Percentiles rank a stretch among this genome's conserved stretches.
These are phyloP conservation scores for Cladophialophora psammophila DNA, from an alignment of 2,329 filamentous ascomycete species.

Conservation along the genomic window DNA sequence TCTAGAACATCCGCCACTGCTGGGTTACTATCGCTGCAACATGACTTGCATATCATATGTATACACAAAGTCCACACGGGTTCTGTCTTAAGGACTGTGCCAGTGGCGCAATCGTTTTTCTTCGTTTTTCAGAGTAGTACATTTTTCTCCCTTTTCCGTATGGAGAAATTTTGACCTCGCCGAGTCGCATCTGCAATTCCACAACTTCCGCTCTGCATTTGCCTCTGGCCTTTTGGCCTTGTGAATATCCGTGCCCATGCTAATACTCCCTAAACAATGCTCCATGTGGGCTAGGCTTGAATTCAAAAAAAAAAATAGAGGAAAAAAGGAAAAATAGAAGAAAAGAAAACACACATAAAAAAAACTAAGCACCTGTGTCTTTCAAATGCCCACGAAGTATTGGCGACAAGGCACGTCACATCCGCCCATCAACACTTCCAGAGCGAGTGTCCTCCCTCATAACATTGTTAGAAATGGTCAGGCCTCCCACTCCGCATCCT, in stretches of 20 bases:
- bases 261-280: conserved; percentile 14
- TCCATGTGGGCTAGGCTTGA: background rate
- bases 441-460: background rate
- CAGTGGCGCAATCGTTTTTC: conserved; percentile 1
- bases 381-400: background rate
- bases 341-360: background rate
- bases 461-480: background rate
- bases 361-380: background rate
- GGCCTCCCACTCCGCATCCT: conserved; percentile 40
- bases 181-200: background rate
- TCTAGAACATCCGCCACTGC: background rate
- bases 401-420: background rate
- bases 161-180: background rate
- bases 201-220: background rate
- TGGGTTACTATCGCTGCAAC: background rate
- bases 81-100: background rate
- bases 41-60: conserved; percentile 4
- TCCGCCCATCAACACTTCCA: background rate
- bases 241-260: conserved; percentile 6
- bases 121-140: background rate
- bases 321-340: background rate
- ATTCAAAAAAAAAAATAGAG: background rate
- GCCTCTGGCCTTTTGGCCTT: background rate
- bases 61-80: background rate
- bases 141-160: background rate